phyloP scores from a whole-genome alignment of 768 basidiomycete genomes.

The Dioszegia hungarica region DNA sequence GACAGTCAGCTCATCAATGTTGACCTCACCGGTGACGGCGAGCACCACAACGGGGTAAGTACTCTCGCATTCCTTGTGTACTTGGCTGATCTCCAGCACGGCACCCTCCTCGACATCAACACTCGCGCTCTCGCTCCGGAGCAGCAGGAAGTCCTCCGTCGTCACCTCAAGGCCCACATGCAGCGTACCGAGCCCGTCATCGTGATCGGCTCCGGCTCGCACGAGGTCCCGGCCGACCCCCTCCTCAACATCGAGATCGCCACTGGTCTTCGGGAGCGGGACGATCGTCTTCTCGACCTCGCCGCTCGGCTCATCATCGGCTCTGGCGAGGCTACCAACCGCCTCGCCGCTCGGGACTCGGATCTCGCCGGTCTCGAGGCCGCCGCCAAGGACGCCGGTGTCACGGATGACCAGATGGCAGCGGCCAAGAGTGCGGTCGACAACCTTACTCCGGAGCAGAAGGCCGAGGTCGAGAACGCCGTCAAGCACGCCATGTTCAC shows the following conservation, averaged over 20 bases:
- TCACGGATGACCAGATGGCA: conserved; percentile 4
- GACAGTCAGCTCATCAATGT: conserved; percentile 5
- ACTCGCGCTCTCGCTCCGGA: neutral
- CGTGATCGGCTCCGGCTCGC: neutral
- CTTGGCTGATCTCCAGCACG: neutral
- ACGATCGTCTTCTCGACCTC: conserved; percentile 4
- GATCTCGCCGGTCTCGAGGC: conserved; percentile 5
- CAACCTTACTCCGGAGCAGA: conserved; percentile 10
- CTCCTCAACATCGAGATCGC: neutral
- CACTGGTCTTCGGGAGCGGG: neutral
- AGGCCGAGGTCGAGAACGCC: conserved; percentile 19
- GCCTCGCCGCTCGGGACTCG: neutral
- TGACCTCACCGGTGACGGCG: conserved; percentile 4
- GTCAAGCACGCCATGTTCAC: conserved; percentile 13
- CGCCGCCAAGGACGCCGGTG: conserved; percentile 7
- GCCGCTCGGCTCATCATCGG: conserved; percentile 3
- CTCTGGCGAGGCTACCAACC: neutral
- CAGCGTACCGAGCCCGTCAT: conserved; percentile 8
- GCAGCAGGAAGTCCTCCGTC: neutral
- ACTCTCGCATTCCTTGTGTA: too few species aligned
- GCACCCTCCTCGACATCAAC: conserved; percentile 9
- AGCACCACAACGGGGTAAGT: conserved; percentile 8
- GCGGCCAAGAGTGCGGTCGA: conserved; percentile 4
- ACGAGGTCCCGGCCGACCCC: conserved; percentile 2
- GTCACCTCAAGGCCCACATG: neutral